Percentiles rank a stretch among this genome's conserved stretches.
These are phyloP conservation scores for Phyllachora maydis DNA, from an alignment of 2,329 filamentous ascomycete species.

Conservation along the genomic window DNA sequence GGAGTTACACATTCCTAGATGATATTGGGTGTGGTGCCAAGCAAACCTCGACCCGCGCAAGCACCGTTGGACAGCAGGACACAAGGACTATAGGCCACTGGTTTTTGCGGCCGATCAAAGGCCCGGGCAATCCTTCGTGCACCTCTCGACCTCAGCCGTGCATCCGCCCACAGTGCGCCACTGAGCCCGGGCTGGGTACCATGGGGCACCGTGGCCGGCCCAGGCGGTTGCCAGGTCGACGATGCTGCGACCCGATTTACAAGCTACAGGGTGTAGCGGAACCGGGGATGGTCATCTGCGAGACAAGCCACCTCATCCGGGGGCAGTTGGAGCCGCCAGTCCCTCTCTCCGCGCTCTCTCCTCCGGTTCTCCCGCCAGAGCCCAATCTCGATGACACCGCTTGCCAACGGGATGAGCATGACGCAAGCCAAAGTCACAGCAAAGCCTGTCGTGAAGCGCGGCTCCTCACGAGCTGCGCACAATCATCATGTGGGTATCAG, in stretches of 20 bases:
- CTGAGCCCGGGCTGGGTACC: too few relatives aligned
- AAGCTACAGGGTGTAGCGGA: constrained; percentile 16
- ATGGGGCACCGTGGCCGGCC: too few relatives aligned
- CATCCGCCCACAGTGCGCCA: too few relatives aligned
- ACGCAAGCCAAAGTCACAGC: constrained; percentile 12
- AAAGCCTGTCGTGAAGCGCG: constrained; percentile 15
- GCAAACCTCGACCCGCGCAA: too few relatives aligned
- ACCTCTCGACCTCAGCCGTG: too few relatives aligned
- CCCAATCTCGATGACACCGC: constrained; percentile 16
- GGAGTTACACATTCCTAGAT: too few relatives aligned
- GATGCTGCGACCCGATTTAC: not conserved
- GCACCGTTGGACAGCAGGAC: too few relatives aligned
- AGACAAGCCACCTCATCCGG: constrained; percentile 22
- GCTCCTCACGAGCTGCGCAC: constrained; percentile 7
- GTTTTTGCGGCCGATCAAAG: too few relatives aligned
- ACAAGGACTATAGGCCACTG: too few relatives aligned
- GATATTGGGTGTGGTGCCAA: too few relatives aligned
- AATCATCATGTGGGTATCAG: not conserved
- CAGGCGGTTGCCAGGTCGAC: too few relatives aligned
- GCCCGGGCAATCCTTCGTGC: too few relatives aligned
- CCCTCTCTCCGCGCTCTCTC: constrained; percentile 21
- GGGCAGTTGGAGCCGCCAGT: constrained; percentile 15
- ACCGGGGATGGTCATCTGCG: constrained; percentile 27
- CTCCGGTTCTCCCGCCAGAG: constrained; percentile 21
- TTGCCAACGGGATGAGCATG: constrained; percentile 11